Percentiles rank a stretch among this genome's conserved stretches.
phyloP scores from a whole-genome alignment of 2,329 filamentous ascomycete genomes.

The Fusarium sarcochroum region DNA sequence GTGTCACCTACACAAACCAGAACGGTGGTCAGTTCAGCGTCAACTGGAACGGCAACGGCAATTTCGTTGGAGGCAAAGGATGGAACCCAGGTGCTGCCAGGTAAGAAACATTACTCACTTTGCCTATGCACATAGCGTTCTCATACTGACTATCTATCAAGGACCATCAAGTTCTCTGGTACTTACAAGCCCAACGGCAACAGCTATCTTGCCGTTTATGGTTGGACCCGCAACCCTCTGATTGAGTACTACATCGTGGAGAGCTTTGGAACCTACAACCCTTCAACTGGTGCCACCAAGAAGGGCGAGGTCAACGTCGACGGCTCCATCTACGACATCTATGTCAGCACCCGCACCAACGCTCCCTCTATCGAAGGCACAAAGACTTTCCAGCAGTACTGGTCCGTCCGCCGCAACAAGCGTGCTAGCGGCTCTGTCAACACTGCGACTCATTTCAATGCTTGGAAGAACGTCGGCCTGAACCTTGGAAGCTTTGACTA shows the following conservation, averaged over 20 bases:
- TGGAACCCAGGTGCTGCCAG: slow-evolving; percentile 50
- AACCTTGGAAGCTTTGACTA: slow-evolving; percentile 65
- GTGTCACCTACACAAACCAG: slow-evolving; percentile 62
- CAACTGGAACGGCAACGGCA: slow-evolving; percentile 56
- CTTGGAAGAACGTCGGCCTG: slow-evolving; percentile 65
- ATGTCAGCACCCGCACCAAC: slow-evolving; percentile 55
- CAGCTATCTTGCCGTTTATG: slow-evolving; percentile 57
- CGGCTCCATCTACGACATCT: slow-evolving; percentile 57
- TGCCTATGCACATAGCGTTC: slow-evolving; percentile 44
- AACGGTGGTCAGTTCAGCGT: slow-evolving; percentile 60
- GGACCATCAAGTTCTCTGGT: slow-evolving; percentile 49
- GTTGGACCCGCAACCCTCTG: slow-evolving; percentile 56
- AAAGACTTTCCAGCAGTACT: slow-evolving; percentile 66
- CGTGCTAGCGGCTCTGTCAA: slow-evolving; percentile 65
- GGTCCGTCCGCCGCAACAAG: slow-evolving; percentile 65
- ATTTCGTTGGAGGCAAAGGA: slow-evolving; percentile 48
- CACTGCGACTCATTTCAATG: slow-evolving; percentile 65
- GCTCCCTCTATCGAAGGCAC: slow-evolving; percentile 65
- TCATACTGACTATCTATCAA: slow-evolving; percentile 13
- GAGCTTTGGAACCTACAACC: slow-evolving; percentile 53
- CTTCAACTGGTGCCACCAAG: slow-evolving; percentile 50
- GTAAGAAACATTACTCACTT: slow-evolving; percentile 34
- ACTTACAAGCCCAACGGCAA: slow-evolving; percentile 54
- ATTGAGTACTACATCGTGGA: slow-evolving; percentile 59
- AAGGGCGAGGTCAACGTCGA: slow-evolving; percentile 55